Percentiles rank a stretch among this genome's conserved stretches.
These are phyloP conservation scores for Wallacemonas rigidus DNA, from an alignment of 208 protist genomes.

Conservation along the genomic window DNA sequence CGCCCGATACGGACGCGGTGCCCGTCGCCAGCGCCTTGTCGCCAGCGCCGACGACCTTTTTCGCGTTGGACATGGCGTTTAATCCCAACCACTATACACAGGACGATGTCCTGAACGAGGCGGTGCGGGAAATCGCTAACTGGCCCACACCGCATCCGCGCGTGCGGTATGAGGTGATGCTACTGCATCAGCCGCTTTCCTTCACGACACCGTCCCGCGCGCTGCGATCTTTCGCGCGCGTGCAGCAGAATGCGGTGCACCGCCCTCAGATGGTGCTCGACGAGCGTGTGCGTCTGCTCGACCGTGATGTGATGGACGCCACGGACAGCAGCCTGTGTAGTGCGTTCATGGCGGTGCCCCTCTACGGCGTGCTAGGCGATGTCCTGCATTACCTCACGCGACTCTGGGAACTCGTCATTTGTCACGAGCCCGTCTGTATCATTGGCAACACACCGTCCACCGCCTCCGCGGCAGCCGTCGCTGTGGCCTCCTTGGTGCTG, in stretches of 20 bases:
- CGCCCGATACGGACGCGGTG: conserved; percentile 69
- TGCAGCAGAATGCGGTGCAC: conserved; percentile 20
- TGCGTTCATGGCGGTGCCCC: conserved; percentile 44
- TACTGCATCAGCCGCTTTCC: conserved; percentile 66
- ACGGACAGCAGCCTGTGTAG: conserved; percentile 15
- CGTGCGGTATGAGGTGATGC: conserved; percentile 67
- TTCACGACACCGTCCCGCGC: conserved; percentile 72
- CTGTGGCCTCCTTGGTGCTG: conserved; percentile 69
- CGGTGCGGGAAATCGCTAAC: conserved; percentile 59
- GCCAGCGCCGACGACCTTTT: conserved; percentile 55
- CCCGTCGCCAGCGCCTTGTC: conserved; percentile 66
- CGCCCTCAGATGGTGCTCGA: conserved; percentile 22
- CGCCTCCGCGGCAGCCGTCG: conserved; percentile 65
- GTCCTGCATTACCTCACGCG: conserved; percentile 79
- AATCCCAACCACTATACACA: conserved; percentile 71
- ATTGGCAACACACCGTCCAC: conserved; percentile 79
- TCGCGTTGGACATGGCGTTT: conserved; percentile 71
- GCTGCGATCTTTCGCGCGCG: conserved; percentile 21
- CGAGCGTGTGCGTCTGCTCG: conserved; percentile 12
- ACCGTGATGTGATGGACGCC: conserved; percentile 6
- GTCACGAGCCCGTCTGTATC: conserved; percentile 80
- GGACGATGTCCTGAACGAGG: conserved; percentile 60
- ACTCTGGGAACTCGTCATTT: conserved; percentile 83
- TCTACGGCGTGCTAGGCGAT: conserved; percentile 67
- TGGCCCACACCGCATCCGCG: conserved; percentile 85